A percentile compares a stretch with the other conserved stretches of the same genome.
These are phyloP conservation scores for Fagus sylvatica DNA, from an alignment of 306 rosid genomes.

Conservation along the genomic window DNA sequence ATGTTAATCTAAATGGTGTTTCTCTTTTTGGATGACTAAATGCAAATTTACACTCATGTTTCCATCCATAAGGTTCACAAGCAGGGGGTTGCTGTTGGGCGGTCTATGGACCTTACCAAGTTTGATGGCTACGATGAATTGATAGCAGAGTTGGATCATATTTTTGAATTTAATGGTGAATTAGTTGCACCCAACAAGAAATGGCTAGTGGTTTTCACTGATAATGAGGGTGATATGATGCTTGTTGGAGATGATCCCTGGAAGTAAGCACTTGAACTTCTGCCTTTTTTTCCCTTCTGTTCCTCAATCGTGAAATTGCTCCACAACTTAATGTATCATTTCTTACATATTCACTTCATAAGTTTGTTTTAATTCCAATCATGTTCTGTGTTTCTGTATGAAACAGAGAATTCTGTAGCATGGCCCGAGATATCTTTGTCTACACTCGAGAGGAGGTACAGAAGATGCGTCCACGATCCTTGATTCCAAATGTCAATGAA, in stretches of 20 bases:
- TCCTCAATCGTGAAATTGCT: neutral
- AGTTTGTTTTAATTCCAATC: neutral
- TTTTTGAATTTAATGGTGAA: conserved; percentile 56
- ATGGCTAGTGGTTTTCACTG: conserved; percentile 55
- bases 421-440: conserved; percentile 54
- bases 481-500: conserved; percentile 3
- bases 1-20: neutral
- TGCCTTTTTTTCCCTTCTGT: neutral
- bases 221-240: conserved; percentile 64
- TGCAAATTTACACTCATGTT: neutral
- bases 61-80: conserved; percentile 39
- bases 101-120: conserved; percentile 58
- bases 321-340: neutral
- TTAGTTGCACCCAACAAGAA: conserved; percentile 42
- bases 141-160: conserved; percentile 49
- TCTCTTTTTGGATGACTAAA: neutral
- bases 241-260: conserved; percentile 73
- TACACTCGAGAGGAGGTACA: conserved; percentile 64
- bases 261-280: conserved; percentile 42
- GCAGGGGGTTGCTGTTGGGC: conserved; percentile 62
- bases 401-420: conserved; percentile 56
- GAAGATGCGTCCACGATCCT: conserved; percentile 1
- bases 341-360: neutral
- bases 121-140: conserved; percentile 49
- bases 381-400: neutral